A percentile compares a stretch with the other conserved stretches of the same genome.
Evolutionary conservation across 176 grass and related monocot genomes (phyloP).

Genomic region (Eragrostis nindensis): DNA sequence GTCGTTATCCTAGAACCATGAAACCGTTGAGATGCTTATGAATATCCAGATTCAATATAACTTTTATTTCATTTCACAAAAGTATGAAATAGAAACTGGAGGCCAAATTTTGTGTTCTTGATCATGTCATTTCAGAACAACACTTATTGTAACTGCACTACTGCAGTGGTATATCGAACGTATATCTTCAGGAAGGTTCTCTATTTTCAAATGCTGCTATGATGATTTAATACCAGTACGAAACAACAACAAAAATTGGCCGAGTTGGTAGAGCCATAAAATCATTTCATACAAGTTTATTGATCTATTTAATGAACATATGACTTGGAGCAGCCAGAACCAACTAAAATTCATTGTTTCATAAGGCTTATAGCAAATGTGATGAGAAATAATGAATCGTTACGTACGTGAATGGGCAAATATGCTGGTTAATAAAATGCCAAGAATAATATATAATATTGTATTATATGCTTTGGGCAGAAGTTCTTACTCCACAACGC

Average conservation of each 20-base stretch:
- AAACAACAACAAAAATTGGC: slow-evolving; percentile 1
- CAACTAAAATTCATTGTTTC: slow-evolving; percentile 9
- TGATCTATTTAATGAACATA: slow-evolving; percentile 5
- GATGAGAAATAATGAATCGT: background rate
- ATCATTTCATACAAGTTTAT: slow-evolving; percentile 16
- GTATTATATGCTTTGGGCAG: slow-evolving; percentile 10
- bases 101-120: background rate
- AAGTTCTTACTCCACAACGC: slow-evolving; percentile 92
- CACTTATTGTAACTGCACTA: background rate
- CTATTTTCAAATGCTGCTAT: slow-evolving; percentile 17
- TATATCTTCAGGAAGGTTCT: slow-evolving; percentile 29
- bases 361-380: background rate
- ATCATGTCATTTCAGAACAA: background rate
- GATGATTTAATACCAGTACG: background rate
- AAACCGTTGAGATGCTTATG: background rate
- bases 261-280: slow-evolving; percentile 12
- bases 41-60: background rate
- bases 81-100: background rate
- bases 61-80: background rate
- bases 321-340: slow-evolving; percentile 28
- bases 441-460: slow-evolving; percentile 27
- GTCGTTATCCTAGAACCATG: background rate
- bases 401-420: background rate
- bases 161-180: slow-evolving; percentile 2
- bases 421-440: slow-evolving; percentile 6